Conservation (phyloP, 768 basidiomycete genomes). For the Cubamyces lactineus region DNA sequence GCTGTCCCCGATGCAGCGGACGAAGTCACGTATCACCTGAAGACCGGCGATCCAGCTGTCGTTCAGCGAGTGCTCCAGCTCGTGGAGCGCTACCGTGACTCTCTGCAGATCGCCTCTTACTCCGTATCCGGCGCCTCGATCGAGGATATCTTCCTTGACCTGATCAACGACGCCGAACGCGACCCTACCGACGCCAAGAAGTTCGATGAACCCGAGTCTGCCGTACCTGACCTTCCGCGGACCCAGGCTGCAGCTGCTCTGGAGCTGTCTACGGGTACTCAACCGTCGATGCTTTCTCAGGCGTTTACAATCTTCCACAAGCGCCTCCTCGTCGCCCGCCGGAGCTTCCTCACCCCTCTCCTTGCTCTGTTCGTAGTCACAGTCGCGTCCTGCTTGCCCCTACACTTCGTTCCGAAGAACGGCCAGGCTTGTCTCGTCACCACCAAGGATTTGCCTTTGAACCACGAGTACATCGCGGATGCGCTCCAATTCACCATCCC, state of each 20-base stretch:
- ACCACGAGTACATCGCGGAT: slow-evolving; percentile 63
- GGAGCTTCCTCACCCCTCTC: slow-evolving; percentile 69
- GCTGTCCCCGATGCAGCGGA: no score
- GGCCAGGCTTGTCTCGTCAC: slow-evolving; percentile 52
- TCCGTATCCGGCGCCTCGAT: slow-evolving; percentile 75
- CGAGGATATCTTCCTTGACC: slow-evolving; percentile 78
- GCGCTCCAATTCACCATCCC: slow-evolving; percentile 39
- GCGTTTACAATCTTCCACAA: slow-evolving; percentile 77
- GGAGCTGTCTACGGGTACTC: slow-evolving; percentile 53
- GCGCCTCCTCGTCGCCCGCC: slow-evolving; percentile 60
- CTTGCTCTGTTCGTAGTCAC: slow-evolving; percentile 50
- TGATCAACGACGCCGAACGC: slow-evolving; percentile 53
- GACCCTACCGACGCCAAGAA: slow-evolving; percentile 33
- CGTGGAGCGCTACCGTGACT: slow-evolving; percentile 49
- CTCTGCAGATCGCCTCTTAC: slow-evolving; percentile 51
- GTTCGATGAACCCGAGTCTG: slow-evolving; percentile 19
- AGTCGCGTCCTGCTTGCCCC: slow-evolving; percentile 66
- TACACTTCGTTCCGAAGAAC: slow-evolving; percentile 61
- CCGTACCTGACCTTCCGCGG: slow-evolving; percentile 15
- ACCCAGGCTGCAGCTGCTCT: slow-evolving; percentile 26
- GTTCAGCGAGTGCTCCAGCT: slow-evolving; percentile 61
- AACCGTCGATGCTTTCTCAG: slow-evolving; percentile 61
- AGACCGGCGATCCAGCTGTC: slow-evolving; percentile 53
- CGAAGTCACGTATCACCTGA: no score
- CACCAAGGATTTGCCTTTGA: slow-evolving; percentile 40